Evolutionary conservation across 2,329 filamentous ascomycete species (phyloP).

Genomic region (Botrytis sinoallii): DNA sequence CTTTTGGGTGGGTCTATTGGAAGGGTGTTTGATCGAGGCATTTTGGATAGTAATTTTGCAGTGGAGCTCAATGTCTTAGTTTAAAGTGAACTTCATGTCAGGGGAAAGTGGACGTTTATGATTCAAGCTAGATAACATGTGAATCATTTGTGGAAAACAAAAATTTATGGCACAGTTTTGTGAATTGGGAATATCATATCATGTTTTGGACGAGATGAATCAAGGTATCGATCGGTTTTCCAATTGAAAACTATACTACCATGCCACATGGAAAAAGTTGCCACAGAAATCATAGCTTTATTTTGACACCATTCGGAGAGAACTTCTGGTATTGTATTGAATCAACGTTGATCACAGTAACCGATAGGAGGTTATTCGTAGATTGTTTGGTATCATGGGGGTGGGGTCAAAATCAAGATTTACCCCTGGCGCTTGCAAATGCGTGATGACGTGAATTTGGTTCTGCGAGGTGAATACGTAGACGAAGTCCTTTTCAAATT

Average conservation of each 20-base stretch:
- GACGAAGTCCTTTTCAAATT: neutral
- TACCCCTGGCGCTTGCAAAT: slow-evolving; percentile 21
- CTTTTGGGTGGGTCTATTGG: slow-evolving; percentile 20
- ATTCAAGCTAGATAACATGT: neutral
- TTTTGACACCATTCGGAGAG: neutral
- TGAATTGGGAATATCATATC: neutral
- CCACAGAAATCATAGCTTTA: neutral
- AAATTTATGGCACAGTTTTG: neutral
- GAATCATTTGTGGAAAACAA: neutral
- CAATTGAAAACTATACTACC: neutral
- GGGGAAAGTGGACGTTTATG: neutral
- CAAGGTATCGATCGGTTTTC: neutral
- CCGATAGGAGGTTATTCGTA: neutral
- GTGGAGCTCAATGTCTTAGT: slow-evolving; percentile 1
- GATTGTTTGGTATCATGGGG: neutral
- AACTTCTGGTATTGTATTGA: neutral
- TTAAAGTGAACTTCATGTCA: neutral
- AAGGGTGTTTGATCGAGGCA: slow-evolving; percentile 25
- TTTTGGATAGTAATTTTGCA: neutral
- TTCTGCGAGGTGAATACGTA: neutral
- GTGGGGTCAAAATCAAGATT: slow-evolving; percentile 20
- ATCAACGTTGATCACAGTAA: neutral
- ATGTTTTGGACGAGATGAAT: neutral
- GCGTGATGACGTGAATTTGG: slow-evolving; percentile 19
- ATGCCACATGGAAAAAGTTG: neutral